A percentile compares a stretch with the other conserved stretches of the same genome.
Conservation (phyloP, 1,139 yeast species). For the Yamadazyma dushanensis region DNA sequence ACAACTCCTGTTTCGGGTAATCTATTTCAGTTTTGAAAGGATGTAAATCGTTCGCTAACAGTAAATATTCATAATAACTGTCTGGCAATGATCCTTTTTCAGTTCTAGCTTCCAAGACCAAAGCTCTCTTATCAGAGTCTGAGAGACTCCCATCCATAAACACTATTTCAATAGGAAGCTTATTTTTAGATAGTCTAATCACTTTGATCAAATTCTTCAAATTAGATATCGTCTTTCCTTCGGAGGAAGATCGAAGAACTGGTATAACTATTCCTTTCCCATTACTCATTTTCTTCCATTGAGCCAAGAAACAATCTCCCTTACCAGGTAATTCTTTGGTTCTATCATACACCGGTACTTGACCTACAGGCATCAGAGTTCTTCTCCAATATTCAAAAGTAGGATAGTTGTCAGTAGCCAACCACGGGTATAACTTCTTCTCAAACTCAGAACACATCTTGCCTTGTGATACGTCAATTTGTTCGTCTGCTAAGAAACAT, state of each 20-base stretch:
- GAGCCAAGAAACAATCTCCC: constrained; percentile 17
- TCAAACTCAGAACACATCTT: constrained; percentile 14
- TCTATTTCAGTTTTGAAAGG: constrained; percentile 12
- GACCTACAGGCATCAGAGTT: constrained; percentile 9
- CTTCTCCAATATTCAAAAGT: constrained; percentile 21
- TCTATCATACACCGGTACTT: constrained; percentile 15
- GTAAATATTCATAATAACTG: constrained; percentile 12
- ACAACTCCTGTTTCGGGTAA: constrained; percentile 27
- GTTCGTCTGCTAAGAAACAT: constrained; percentile 20
- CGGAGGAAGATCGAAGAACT: constrained; percentile 16
- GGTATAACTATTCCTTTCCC: constrained; percentile 42
- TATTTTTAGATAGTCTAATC: constrained; percentile 27
- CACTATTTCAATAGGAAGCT: constrained; percentile 31
- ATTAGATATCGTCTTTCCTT: constrained; percentile 19
- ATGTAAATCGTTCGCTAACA: constrained; percentile 7
- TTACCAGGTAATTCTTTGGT: constrained; percentile 1
- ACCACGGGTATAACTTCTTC: constrained; percentile 24
- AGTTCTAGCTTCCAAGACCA: constrained; percentile 23
- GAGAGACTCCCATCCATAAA: constrained; percentile 17
- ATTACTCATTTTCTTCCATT: constrained; percentile 17
- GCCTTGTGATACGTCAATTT: constrained; percentile 1
- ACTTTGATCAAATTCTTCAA: constrained; percentile 26
- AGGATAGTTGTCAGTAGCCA: constrained; percentile 17
- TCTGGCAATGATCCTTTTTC: constrained; percentile 17
- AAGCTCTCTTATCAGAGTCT: constrained; percentile 17